phyloP scores from a whole-genome alignment of 257 asterid genomes.

The Oldenlandia corymbosa region DNA sequence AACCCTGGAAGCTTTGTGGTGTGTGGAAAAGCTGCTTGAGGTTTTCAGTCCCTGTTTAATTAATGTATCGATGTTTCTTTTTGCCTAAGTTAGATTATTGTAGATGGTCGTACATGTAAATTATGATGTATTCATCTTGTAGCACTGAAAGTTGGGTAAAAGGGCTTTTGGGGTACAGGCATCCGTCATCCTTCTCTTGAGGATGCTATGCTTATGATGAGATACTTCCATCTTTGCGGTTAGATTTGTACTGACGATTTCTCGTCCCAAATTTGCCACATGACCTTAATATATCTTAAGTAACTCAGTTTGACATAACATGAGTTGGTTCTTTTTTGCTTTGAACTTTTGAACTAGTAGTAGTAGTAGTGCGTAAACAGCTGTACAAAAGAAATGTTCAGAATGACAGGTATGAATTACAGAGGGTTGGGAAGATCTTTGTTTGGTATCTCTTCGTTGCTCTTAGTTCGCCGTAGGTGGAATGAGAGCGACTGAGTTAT shows the following conservation, averaged over 20 bases:
- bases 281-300: neutral
- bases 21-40: conserved; percentile 54
- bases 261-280: neutral
- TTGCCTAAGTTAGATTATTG: neutral
- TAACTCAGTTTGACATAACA: neutral
- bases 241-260: too few relatives aligned
- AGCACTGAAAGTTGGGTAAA: neutral
- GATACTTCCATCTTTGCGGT: too few relatives aligned
- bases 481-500: conserved; percentile 33
- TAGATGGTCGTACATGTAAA: too few relatives aligned
- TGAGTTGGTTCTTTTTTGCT: neutral
- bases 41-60: conserved; percentile 10
- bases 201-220: neutral
- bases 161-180: too few relatives aligned
- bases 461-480: conserved; percentile 45
- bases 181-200: too few relatives aligned
- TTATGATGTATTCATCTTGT: neutral
- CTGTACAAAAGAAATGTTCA: neutral
- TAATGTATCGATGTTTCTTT: neutral
- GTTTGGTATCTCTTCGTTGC: conserved; percentile 15
- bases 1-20: conserved; percentile 92
- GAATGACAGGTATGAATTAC: conserved; percentile 5
- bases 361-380: neutral
- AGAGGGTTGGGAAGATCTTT: conserved; percentile 24
- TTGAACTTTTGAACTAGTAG: too few relatives aligned